A percentile compares a stretch with the other conserved stretches of the same genome.
These are phyloP conservation scores for Mariannaea sp. DNA, from an alignment of 2,329 filamentous ascomycete species.

Conservation along the genomic window DNA sequence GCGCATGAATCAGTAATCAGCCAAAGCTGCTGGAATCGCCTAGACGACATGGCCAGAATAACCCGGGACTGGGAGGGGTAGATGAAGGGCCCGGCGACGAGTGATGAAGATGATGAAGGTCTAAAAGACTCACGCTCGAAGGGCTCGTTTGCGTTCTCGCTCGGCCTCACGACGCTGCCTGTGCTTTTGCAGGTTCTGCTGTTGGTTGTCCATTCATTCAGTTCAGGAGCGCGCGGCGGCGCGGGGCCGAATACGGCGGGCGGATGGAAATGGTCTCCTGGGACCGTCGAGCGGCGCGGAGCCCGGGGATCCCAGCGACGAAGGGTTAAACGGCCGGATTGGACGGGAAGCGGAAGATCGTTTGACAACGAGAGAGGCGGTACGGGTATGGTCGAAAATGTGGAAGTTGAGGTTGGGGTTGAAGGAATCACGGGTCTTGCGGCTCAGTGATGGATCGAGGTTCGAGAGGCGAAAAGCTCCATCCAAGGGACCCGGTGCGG, in stretches of 20 bases:
- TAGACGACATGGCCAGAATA: background rate
- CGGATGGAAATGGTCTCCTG: conserved; percentile 28
- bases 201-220: conserved; percentile 38
- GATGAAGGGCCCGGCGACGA: background rate
- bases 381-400: conserved; percentile 19
- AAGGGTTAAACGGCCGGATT: conserved; percentile 8
- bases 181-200: conserved; percentile 38
- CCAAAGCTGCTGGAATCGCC: background rate
- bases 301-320: conserved; percentile 37
- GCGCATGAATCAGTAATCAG: conserved; percentile 3
- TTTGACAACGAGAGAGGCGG: conserved; percentile 14
- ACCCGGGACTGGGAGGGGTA: background rate
- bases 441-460: conserved; percentile 35
- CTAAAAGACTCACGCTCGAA: conserved; percentile 34
- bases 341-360: conserved; percentile 1
- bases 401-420: conserved; percentile 32
- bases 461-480: conserved; percentile 36
- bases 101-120: background rate
- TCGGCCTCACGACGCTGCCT: conserved; percentile 39
- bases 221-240: conserved; percentile 30
- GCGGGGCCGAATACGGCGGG: conserved; percentile 37
- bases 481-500: conserved; percentile 32
- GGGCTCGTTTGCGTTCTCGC: conserved; percentile 38
- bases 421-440: conserved; percentile 36
- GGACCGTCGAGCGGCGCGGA: conserved; percentile 34